These are phyloP conservation scores for Naganishia sp. DNA, from an alignment of 1,284 basidiomycete species.

Conservation along the genomic window DNA sequence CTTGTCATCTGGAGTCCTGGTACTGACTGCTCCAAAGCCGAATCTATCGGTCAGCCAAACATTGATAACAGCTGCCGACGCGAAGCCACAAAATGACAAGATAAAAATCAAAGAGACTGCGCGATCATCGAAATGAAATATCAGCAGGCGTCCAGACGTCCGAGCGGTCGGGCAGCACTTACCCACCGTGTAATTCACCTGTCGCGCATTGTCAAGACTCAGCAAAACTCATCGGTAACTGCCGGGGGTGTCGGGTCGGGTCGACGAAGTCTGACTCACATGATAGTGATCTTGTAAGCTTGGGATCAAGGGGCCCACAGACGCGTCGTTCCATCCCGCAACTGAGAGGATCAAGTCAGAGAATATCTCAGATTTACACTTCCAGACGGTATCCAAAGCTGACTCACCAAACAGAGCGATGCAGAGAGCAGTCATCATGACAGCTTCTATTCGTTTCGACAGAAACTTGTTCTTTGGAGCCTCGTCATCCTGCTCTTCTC, in stretches of 20 bases:
- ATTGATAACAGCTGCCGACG: constrained; percentile 58
- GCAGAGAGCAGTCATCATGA: constrained; percentile 24
- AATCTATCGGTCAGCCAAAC: constrained; percentile 59
- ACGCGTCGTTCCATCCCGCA: constrained; percentile 65
- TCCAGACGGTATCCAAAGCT: not conserved
- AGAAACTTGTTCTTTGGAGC: constrained; percentile 16
- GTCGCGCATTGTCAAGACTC: not conserved
- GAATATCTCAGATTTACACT: constrained; percentile 38
- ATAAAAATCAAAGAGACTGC: constrained; percentile 64
- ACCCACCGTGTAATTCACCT: constrained; percentile 35
- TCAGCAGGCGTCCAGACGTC: not conserved
- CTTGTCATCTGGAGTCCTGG: not conserved
- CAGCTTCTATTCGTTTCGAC: constrained; percentile 10
- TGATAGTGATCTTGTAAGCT: constrained; percentile 60
- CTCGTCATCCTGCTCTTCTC: not conserved
- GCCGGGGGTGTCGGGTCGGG: too few relatives aligned
- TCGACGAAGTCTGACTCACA: not conserved
- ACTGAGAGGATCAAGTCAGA: constrained; percentile 41
- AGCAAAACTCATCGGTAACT: not conserved
- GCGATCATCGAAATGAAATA: constrained; percentile 29
- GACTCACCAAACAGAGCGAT: constrained; percentile 23
- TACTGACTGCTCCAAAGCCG: constrained; percentile 61
- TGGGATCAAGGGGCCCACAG: constrained; percentile 64
- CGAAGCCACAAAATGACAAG: constrained; percentile 60
- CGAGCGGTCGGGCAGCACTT: not conserved